Evolutionary conservation across 108 stramenopile genomes (phyloP).

Genomic region (Pinguiococcus pyrenoidosus): DNA sequence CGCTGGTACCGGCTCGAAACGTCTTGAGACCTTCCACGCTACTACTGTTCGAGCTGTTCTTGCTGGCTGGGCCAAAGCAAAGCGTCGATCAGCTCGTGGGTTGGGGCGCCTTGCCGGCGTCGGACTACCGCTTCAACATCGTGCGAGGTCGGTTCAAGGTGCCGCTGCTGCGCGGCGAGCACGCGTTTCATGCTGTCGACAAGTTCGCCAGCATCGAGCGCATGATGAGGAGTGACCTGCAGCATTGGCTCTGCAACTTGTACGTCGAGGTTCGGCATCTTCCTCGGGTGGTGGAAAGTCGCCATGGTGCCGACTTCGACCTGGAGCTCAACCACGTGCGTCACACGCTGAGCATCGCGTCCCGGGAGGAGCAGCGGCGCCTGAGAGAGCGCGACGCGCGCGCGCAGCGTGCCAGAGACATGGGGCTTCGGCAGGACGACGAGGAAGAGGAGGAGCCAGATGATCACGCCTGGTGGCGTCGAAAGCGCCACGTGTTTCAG

Average conservation of each 20-base stretch:
- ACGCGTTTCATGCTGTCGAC: slow-evolving; percentile 16
- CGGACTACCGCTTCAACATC: slow-evolving; percentile 8
- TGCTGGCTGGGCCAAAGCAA: slow-evolving; percentile 10
- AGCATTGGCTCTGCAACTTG: slow-evolving; percentile 36
- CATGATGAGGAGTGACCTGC: slow-evolving; percentile 16
- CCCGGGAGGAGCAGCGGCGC: not conserved
- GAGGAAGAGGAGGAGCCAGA: no score
- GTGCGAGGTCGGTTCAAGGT: slow-evolving; percentile 24
- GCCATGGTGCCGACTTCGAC: slow-evolving; percentile 12
- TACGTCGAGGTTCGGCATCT: slow-evolving; percentile 38
- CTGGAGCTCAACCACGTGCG: slow-evolving; percentile 25
- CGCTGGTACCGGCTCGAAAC: slow-evolving; percentile 19
- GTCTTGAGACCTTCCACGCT: slow-evolving; percentile 22
- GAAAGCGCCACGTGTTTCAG: not conserved
- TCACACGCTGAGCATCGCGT: slow-evolving; percentile 13
- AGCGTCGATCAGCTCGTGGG: slow-evolving; percentile 22
- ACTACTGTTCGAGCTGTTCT: slow-evolving; percentile 39
- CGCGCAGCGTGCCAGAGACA: no score
- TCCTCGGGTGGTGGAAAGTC: slow-evolving; percentile 10
- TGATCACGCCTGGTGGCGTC: no score
- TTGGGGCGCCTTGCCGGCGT: slow-evolving; percentile 39
- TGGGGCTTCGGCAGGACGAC: no score
- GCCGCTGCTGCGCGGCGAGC: slow-evolving; percentile 38
- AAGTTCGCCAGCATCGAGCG: slow-evolving; percentile 21
- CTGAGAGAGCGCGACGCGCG: no score